Base-by-base conservation (phyloP, 1,139 yeast genomes). In the Zygoascus sp. region DNA sequence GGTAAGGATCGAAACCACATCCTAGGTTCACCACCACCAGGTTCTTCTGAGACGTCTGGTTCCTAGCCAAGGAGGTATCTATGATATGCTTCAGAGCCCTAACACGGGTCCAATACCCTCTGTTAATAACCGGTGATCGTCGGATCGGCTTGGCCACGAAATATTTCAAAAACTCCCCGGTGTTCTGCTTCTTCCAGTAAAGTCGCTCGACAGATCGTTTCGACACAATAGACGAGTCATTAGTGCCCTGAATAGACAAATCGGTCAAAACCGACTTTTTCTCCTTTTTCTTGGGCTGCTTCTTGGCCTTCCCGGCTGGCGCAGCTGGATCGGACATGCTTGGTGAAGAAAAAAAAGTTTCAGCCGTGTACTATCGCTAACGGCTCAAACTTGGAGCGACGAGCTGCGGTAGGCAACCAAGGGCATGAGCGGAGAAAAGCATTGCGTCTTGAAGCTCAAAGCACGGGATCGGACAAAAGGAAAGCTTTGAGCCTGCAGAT, bases 41-140 rank as follows among this genome's bases (percentile, higher is more conserved):
- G 21, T 51, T 57, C 17, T 42, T 52, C 3, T 45, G 42, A 8
- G 44, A 27, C 1, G 19, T 10, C 10, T 11, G 19, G 13, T 39
- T 23, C 16, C 30, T 13, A 5, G 28, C 11, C 13, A 46, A 9
- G 17, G 82, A 77, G 36, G 72, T 66, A 35, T 72, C 60, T 13
- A 83, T 72, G 46, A 79, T 68, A 44, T 67, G 68, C 53, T 79
- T 73, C 48, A 86, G 81, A 6, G 88, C 79, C 58, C 81, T 81
- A 80, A 86, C 80, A 50, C 95, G 70, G 20, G 84, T 72, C 90
- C 94, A 86, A 62, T 86, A 86, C 0, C 95, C 95, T 56, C 95
- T 66, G 57, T 86, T 86, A 38, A 86, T 84, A 10, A 86, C 83
- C 0, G 95, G 95, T 0, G 92, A 81, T 50, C 95, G 68, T 60